Evolutionary conservation across 192 early-diverging fungal species (phyloP).

Genomic region (Backusella tuberculispora): DNA sequence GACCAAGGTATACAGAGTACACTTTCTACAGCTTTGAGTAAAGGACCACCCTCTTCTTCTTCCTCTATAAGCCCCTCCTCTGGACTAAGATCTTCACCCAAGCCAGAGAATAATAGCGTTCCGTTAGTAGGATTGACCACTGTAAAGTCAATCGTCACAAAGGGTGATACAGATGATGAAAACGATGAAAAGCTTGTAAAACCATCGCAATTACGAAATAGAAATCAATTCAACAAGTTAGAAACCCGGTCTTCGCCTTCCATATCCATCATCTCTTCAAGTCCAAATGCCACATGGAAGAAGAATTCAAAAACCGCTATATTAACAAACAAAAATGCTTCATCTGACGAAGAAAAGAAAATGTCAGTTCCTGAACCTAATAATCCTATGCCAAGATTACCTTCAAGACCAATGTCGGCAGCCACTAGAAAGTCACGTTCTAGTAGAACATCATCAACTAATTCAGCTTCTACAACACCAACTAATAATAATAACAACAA

Average conservation of each 20-base stretch:
- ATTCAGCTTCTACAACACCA: neutral
- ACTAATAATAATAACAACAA: no score
- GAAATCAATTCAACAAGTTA: neutral
- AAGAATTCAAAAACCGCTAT: neutral
- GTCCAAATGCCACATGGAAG: neutral
- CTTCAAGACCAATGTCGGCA: conserved; percentile 28
- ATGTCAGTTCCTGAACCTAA: neutral
- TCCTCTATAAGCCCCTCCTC: neutral
- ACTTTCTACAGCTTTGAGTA: neutral
- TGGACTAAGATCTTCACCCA: neutral
- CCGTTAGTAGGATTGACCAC: neutral
- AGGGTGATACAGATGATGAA: conserved; percentile 21
- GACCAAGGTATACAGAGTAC: conserved; percentile 17
- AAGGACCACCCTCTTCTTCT: neutral
- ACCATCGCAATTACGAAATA: conserved; percentile 29
- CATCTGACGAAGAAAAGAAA: neutral
- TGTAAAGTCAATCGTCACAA: neutral
- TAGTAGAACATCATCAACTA: neutral
- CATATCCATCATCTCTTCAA: neutral
- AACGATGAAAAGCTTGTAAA: conserved; percentile 31
- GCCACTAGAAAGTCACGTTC: conserved; percentile 22
- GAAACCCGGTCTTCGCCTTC: neutral
- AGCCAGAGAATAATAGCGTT: neutral
- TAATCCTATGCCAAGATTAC: conserved; percentile 31
- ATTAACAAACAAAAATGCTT: neutral